Percentiles rank a stretch among this genome's conserved stretches.
phyloP scores from a whole-genome alignment of 306 rosid species.

The Sicyos edulis region DNA sequence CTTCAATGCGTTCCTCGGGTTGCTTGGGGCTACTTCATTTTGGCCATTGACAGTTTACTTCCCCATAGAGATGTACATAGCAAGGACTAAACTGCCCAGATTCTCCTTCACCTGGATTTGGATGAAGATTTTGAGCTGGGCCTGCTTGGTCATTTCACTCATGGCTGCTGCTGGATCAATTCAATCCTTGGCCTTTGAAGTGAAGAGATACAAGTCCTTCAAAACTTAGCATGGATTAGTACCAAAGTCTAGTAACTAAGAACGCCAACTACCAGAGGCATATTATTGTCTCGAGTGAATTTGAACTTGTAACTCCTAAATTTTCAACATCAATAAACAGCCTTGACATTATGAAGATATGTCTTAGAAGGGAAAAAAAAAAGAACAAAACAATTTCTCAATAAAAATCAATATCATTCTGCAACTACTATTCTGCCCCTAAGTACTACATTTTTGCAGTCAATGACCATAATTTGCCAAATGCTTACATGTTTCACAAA shows the following conservation, averaged over 20 bases:
- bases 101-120: slow-evolving; percentile 81
- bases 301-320: neutral
- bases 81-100: slow-evolving; percentile 52
- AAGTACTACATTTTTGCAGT: neutral
- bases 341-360: slow-evolving; percentile 11
- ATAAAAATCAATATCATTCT: slow-evolving; percentile 4
- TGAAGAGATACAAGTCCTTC: slow-evolving; percentile 77
- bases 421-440: neutral
- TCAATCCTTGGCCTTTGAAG: slow-evolving; percentile 62
- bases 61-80: slow-evolving; percentile 91
- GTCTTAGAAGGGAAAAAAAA: slow-evolving; percentile 12
- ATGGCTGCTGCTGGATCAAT: slow-evolving; percentile 82
- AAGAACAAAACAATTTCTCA: slow-evolving; percentile 7
- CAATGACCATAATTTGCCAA: too few relatives aligned
- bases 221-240: slow-evolving; percentile 37
- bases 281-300: neutral
- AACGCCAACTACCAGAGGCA: neutral
- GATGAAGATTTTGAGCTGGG: slow-evolving; percentile 80
- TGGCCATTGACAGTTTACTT: slow-evolving; percentile 90
- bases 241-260: neutral
- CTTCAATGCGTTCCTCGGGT: slow-evolving; percentile 83
- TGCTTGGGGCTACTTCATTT: slow-evolving; percentile 82
- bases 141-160: slow-evolving; percentile 65
- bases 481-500: too few relatives aligned
- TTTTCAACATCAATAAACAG: neutral